Evolutionary conservation across 805 yeast genomes (phyloP), one percentile per base, ranked within the genome.

Genomic region (Saccharomycopsis fermentans): DNA sequence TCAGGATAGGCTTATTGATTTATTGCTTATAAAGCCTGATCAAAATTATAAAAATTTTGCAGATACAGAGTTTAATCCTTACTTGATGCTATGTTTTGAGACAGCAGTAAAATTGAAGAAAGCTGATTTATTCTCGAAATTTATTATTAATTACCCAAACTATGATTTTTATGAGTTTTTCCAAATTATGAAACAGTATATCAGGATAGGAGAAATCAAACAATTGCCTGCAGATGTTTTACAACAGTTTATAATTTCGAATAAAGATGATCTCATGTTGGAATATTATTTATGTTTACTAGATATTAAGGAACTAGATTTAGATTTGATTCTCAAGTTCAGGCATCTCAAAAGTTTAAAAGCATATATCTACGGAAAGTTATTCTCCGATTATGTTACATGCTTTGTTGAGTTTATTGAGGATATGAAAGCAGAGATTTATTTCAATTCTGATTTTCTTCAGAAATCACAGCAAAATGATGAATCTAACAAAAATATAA

Each of bases 221-320:
- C 57, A 67, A 0, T 63, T 81, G 5, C 72, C 84, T 2, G 83
- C 86, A 0, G 43, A 66, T 0, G 68, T 81, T 0, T 66, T 81
- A 55, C 74, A 74, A 63, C 77, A 76, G 12, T 75, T 91, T 71
- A 85, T 91, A 39, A 37, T 17, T 35, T 32, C 43, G 17, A 57
- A 39, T 16, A 47, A 27, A 16, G 17, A 17, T 17, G 75, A 53
- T 77, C 81, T 3, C 80, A 77, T 1, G 64, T 0, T 92, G 19
- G 90, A 89, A 52, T 84, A 84, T 59, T 67, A 88, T 35, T 74
- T 91, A 11, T 86, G 96, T 64, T 71, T 81, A 1, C 67, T 92
- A 27, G 91, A 90, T 65, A 75, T 87, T 8, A 64, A 74, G 6
- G 78, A 82, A 12, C 75, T 94, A 55, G 96, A 92, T 66, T 79